Base-by-base conservation (phyloP, 1,284 basidiomycete species). In the Rhodotorula sp. region DNA sequence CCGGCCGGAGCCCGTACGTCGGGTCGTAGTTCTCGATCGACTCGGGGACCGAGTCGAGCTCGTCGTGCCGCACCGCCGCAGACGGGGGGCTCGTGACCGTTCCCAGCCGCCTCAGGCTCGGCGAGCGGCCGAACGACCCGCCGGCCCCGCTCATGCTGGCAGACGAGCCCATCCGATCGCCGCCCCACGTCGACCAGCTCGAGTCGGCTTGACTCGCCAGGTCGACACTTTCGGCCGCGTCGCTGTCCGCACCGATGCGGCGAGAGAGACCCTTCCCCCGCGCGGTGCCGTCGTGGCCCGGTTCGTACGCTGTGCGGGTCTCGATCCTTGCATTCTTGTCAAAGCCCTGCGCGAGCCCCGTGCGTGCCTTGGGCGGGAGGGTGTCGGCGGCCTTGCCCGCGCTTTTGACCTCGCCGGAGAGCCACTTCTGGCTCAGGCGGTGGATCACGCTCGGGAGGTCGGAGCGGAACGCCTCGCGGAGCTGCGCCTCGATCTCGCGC, bases 361-460 rank as follows among this genome's bases (percentile, higher is more conserved):
- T 64, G 19, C 46, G 41, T 2, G 50, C 46, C 36, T 48, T 58
- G 25, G 48, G 46, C 2, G 36, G 54, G 5, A 55, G 13, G 39
- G 25, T 22, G 51, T 41, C 70, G 36, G 64, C 46, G 12, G 63
- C 74, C 51, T 69, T 50, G 7, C 58, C 63, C n/a, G 72, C 75
- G 32, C 67, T 69, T 64, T 69, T 72, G 46, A 70, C 65, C 54
- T 79, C 79, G n/a, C 81, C 79, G 48, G 76, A 87, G 7, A 87
- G 83, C 96, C 96, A 99, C 78, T 91, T 90, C 81, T 99, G 95
- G 81, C 91, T 93, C 54, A 99, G 87, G 41, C 92, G 86, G 81
- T 99, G 97, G 60, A 99, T 99, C 77, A 99, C 98, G 2, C 92
- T 90, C 0, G 97, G 97, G 19, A 99, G 83, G 81, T 99, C 97